These are phyloP conservation scores for Apiotrichum laibachii DNA, from an alignment of 1,284 basidiomycete species.

Conservation along the genomic window DNA sequence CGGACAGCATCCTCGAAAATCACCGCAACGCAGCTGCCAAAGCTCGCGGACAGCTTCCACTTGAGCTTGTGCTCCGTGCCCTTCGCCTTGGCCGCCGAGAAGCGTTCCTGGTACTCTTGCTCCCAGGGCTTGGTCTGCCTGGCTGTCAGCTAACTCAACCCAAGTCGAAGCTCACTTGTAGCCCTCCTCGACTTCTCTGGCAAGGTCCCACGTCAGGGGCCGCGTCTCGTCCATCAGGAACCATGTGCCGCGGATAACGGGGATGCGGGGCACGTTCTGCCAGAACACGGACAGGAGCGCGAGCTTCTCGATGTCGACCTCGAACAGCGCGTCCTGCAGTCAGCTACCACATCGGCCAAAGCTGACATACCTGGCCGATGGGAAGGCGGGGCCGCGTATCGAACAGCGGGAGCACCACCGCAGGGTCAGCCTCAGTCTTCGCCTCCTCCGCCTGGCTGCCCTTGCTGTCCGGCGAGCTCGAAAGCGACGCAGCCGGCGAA, in stretches of 20 bases:
- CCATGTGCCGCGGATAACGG: slow-evolving; percentile 57
- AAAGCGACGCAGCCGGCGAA: too few relatives aligned
- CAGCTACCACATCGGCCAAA: neutral
- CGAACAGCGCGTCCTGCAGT: slow-evolving; percentile 51
- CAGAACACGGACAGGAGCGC: slow-evolving; percentile 58
- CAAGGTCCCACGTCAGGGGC: slow-evolving; percentile 53
- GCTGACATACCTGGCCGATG: slow-evolving; percentile 44
- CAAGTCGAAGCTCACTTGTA: slow-evolving; percentile 41
- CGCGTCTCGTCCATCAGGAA: slow-evolving; percentile 54
- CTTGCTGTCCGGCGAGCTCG: too few relatives aligned
- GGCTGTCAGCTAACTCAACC: slow-evolving; percentile 8
- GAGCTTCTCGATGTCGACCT: slow-evolving; percentile 42
- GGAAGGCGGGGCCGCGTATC: slow-evolving; percentile 45
- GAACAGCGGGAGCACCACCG: slow-evolving; percentile 6
- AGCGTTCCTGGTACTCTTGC: slow-evolving; percentile 56
- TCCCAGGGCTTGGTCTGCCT: slow-evolving; percentile 51
- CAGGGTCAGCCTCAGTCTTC: slow-evolving; percentile 34
- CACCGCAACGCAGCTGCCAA: slow-evolving; percentile 49
- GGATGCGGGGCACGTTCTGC: slow-evolving; percentile 54
- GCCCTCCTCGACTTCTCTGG: slow-evolving; percentile 55
- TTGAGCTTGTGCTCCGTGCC: slow-evolving; percentile 58
- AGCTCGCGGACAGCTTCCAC: slow-evolving; percentile 47
- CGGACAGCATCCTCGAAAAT: slow-evolving; percentile 55
- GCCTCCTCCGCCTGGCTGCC: slow-evolving; percentile 20
- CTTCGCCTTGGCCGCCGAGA: slow-evolving; percentile 53